Evolutionary conservation across 1,139 yeast species (phyloP).

Genomic region (Pichia sp.): DNA sequence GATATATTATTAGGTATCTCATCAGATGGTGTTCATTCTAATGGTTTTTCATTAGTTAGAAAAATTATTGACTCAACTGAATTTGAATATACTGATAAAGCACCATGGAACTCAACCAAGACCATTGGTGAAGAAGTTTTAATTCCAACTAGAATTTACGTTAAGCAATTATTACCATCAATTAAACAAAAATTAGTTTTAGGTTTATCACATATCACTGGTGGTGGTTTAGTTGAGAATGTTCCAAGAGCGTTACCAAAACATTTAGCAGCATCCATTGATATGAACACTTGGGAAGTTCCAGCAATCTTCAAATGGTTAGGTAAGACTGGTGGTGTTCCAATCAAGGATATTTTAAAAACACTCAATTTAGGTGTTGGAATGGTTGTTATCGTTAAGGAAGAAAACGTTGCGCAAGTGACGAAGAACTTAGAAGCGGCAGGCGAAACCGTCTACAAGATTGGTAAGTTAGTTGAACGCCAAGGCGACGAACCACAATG

Average conservation of each 20-base stretch:
- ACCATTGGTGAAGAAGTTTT: conserved; percentile 83
- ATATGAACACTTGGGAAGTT: conserved; percentile 73
- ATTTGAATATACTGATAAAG: conserved; percentile 59
- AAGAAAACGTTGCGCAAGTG: conserved; percentile 55
- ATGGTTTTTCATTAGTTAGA: conserved; percentile 95
- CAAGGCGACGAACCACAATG: conserved; percentile 54
- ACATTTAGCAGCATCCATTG: conserved; percentile 71
- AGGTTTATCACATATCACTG: conserved; percentile 96
- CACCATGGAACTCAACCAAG: conserved; percentile 78
- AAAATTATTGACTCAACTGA: conserved; percentile 78
- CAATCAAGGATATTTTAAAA: conserved; percentile 74
- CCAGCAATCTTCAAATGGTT: conserved; percentile 92
- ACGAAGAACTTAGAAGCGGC: conserved; percentile 48
- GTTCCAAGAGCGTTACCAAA: conserved; percentile 91
- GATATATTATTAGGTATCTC: conserved; percentile 80
- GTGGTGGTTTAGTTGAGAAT: conserved; percentile 96
- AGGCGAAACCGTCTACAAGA: conserved; percentile 72
- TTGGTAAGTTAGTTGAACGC: conserved; percentile 66
- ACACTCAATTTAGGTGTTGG: conserved; percentile 97
- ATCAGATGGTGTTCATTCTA: conserved; percentile 93
- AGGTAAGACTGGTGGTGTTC: conserved; percentile 86
- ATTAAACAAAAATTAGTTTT: conserved; percentile 61
- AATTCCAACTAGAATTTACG: conserved; percentile 90
- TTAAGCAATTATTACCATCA: conserved; percentile 77
- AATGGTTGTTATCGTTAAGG: conserved; percentile 81